Evolutionary conservation across 2,329 filamentous ascomycete genomes (phyloP).

Genomic region (Penicillium griseofulvum): DNA sequence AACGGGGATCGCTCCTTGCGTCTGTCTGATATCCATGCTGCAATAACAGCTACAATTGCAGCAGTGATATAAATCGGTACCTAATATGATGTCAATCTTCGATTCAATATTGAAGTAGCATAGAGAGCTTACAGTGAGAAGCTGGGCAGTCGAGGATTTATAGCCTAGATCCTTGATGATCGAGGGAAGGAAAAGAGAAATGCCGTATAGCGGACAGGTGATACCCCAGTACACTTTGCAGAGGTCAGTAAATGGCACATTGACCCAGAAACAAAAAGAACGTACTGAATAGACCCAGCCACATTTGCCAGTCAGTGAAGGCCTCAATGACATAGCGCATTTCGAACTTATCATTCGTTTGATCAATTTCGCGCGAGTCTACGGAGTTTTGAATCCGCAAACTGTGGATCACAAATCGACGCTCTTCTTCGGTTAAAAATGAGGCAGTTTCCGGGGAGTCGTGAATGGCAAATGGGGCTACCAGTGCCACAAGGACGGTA

Average conservation of each 20-base stretch:
- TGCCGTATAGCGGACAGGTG: slow-evolving; percentile 43
- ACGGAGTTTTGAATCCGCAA: slow-evolving; percentile 37
- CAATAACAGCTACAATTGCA: slow-evolving; percentile 37
- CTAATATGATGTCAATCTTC: slow-evolving; percentile 3
- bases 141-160: slow-evolving; percentile 39
- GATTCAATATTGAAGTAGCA: no score
- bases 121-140: slow-evolving; percentile 33
- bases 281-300: slow-evolving; percentile 39
- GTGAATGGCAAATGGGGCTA: slow-evolving; percentile 47
- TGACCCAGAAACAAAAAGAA: background rate
- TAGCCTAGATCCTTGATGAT: slow-evolving; percentile 46
- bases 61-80: slow-evolving; percentile 43
- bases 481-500: slow-evolving; percentile 44
- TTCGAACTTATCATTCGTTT: slow-evolving; percentile 35
- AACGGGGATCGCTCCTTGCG: slow-evolving; percentile 55
- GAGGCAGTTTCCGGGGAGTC: slow-evolving; percentile 47
- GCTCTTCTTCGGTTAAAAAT: slow-evolving; percentile 44
- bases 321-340: slow-evolving; percentile 41
- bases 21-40: slow-evolving; percentile 59
- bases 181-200: slow-evolving; percentile 41
- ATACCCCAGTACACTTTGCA: slow-evolving; percentile 43
- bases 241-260: slow-evolving; percentile 7
- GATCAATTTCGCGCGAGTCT: slow-evolving; percentile 25
- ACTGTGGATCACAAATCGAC: slow-evolving; percentile 38
- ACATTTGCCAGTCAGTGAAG: slow-evolving; percentile 45